These are phyloP conservation scores for Sordariomycetes sp. DNA, from an alignment of 2,329 filamentous ascomycete genomes.

Conservation along the genomic window DNA sequence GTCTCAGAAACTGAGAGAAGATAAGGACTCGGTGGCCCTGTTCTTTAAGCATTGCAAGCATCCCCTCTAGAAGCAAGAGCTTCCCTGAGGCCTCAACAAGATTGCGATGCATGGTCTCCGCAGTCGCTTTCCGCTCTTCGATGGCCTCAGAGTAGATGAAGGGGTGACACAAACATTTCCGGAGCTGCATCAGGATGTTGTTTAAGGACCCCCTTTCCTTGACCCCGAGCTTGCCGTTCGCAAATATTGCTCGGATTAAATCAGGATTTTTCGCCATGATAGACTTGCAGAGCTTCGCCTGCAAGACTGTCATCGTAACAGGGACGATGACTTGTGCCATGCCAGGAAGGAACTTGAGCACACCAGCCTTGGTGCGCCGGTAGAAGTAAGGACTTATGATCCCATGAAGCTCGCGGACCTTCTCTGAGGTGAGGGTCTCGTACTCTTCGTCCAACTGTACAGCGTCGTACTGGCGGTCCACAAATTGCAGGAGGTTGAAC, in stretches of 20 bases:
- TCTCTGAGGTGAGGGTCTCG: constrained; percentile 69
- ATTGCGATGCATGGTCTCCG: constrained; percentile 59
- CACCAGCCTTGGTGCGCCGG: constrained; percentile 76
- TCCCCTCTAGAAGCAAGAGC: constrained; percentile 68
- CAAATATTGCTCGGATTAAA: constrained; percentile 79
- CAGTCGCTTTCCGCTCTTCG: constrained; percentile 64
- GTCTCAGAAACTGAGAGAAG: constrained; percentile 89
- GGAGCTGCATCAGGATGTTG: constrained; percentile 91
- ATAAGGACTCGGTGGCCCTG: constrained; percentile 85
- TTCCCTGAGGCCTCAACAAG: constrained; percentile 88
- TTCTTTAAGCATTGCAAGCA: constrained; percentile 79
- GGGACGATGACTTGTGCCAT: constrained; percentile 94
- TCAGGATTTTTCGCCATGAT: constrained; percentile 87
- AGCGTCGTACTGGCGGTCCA: constrained; percentile 64
- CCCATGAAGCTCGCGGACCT: constrained; percentile 68
- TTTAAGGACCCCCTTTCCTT: constrained; percentile 72
- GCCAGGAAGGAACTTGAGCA: constrained; percentile 82
- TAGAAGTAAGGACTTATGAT: constrained; percentile 66
- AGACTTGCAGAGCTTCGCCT: constrained; percentile 89
- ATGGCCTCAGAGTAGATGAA: constrained; percentile 89
- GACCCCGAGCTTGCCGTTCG: constrained; percentile 52
- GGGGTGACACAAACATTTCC: constrained; percentile 91
- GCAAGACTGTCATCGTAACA: constrained; percentile 87
- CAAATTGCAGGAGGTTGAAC: constrained; percentile 93
- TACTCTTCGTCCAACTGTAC: constrained; percentile 66